These are phyloP conservation scores for Hyphopichia khmerensis DNA, from an alignment of 1,139 yeast genomes.

Conservation along the genomic window DNA sequence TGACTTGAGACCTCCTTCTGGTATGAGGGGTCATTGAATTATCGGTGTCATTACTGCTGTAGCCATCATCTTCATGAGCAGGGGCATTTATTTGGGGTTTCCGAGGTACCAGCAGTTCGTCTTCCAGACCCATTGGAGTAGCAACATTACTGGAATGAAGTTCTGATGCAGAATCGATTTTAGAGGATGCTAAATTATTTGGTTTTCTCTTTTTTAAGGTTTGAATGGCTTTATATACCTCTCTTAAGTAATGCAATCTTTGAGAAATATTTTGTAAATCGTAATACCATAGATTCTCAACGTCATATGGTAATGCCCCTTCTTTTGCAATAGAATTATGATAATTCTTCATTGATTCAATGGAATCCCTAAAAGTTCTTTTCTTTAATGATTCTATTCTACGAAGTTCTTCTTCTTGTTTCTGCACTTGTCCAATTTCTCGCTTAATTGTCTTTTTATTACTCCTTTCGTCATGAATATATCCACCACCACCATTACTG, in stretches of 20 bases:
- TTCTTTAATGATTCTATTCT: neutral
- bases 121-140: slow-evolving; percentile 11
- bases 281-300: slow-evolving; percentile 24
- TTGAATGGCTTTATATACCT: slow-evolving; percentile 28
- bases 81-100: slow-evolving; percentile 1
- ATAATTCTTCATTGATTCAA: slow-evolving; percentile 10
- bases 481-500: no score
- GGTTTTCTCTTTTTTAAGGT: slow-evolving; percentile 18
- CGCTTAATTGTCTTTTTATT: no score
- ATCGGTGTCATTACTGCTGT: slow-evolving; percentile 15
- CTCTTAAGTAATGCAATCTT: slow-evolving; percentile 29
- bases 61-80: slow-evolving; percentile 18
- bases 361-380: slow-evolving; percentile 7
- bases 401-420: neutral
- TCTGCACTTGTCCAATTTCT: no score
- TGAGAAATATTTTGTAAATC: slow-evolving; percentile 25
- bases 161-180: neutral
- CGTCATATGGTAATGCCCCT: slow-evolving; percentile 5
- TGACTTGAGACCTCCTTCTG: neutral
- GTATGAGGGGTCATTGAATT: slow-evolving; percentile 1
- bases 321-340: slow-evolving; percentile 4
- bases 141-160: slow-evolving; percentile 1
- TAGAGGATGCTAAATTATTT: slow-evolving; percentile 2
- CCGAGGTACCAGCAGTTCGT: slow-evolving; percentile 5
- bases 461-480: no score